Conservation (phyloP, 331 rosid species). For the Quercus phellos region DNA sequence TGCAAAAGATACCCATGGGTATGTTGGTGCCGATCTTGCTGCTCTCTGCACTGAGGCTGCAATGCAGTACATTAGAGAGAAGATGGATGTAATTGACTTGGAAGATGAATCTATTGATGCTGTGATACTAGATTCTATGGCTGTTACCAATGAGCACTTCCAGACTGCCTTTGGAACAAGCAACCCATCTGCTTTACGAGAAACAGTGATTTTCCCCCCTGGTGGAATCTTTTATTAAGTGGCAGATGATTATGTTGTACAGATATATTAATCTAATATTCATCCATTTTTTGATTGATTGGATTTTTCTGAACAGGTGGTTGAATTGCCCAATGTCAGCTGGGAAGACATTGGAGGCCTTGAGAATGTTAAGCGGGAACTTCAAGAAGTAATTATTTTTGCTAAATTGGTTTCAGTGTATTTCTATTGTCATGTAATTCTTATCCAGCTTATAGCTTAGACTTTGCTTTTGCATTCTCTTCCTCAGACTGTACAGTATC, state of each 20-base stretch:
- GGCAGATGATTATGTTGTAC: slow-evolving; percentile 48
- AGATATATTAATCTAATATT: background rate
- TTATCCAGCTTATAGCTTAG: background rate
- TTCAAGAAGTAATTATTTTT: slow-evolving; percentile 51
- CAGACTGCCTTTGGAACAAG: slow-evolving; percentile 59
- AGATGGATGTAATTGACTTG: slow-evolving; percentile 59
- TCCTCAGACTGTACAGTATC: slow-evolving; percentile 69
- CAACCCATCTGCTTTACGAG: slow-evolving; percentile 60
- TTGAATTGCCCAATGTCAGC: slow-evolving; percentile 58
- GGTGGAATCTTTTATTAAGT: background rate
- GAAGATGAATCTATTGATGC: slow-evolving; percentile 58
- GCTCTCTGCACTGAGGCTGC: slow-evolving; percentile 67
- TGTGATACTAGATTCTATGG: slow-evolving; percentile 48
- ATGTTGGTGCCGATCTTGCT: slow-evolving; percentile 72
- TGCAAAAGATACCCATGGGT: slow-evolving; percentile 59
- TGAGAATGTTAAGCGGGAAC: slow-evolving; percentile 70
- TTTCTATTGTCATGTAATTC: background rate
- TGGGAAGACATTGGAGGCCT: slow-evolving; percentile 73
- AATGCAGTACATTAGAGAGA: slow-evolving; percentile 58
- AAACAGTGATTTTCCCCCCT: slow-evolving; percentile 36
- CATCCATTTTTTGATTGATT: background rate
- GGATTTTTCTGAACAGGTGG: slow-evolving; percentile 34
- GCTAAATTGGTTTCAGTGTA: background rate
- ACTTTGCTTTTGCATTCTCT: background rate
- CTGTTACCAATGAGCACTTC: slow-evolving; percentile 58